Base-by-base conservation (phyloP, 2,329 filamentous ascomycete species). In the Penicillium nordicum region DNA sequence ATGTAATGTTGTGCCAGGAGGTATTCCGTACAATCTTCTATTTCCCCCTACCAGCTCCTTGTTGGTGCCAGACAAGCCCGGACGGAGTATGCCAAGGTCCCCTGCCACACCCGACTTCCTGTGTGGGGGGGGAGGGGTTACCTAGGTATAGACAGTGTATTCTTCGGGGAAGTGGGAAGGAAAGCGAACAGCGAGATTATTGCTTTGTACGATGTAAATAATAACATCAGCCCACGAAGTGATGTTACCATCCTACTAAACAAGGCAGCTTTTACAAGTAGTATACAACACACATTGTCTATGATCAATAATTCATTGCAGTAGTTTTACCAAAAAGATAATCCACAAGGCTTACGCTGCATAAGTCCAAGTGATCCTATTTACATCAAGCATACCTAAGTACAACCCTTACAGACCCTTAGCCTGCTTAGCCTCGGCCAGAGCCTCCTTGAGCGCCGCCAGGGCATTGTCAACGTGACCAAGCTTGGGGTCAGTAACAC, bases 381-480 rank as follows among this genome's bases (percentile, higher is more conserved):
- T 30, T 55, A 56, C 49, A 56, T 50, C 36, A 18, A 37, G 50
- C 3, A 25, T 36, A 21, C 12, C 0, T 16, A n/a, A 41, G 9
- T 18, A 32, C 27, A 40, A 3, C 7, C 40, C 55, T 66, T 71
- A 74, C 61, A 76, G 56, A 42, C 75, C 74, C 69, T 78, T 77
- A 60, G 83, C 81, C 68, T 86, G 84, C 50, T 91, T 90, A 54
- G 85, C 88, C 75, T 96, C 92, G 1, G 79, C 73, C 61, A 97
- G 78, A 9, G 87, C 86, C 54, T 87, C 84, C 78, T 88, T 87
- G 65, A 99, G 76, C 43, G 90, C 89, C 65, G 86, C 80, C 60
- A 97, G 81, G 1, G 93, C 94, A 68, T 88, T 89, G 62, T 95
- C 89, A 66, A 97, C 85, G 72, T 99, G 91, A 50, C 82, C 83